Evolutionary conservation across 805 yeast genomes (phyloP).

Genomic region (Zygosaccharomyces gambellarensis): DNA sequence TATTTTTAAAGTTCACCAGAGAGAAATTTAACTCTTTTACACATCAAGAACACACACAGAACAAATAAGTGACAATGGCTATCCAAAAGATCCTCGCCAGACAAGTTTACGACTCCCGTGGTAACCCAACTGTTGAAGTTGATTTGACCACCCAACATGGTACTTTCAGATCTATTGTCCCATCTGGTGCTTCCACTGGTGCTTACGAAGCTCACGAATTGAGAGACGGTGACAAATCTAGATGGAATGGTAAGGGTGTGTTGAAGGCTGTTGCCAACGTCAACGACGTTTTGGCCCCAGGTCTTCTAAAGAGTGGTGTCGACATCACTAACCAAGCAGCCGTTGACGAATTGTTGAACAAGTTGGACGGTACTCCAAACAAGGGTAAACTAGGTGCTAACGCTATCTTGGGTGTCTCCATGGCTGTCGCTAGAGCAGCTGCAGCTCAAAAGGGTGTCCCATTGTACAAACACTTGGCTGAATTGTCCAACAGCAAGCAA

Average conservation of each 20-base stretch:
- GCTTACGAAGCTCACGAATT: slow-evolving; percentile 96
- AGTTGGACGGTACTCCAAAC: slow-evolving; percentile 95
- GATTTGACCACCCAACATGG: slow-evolving; percentile 92
- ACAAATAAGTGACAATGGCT: slow-evolving; percentile 49
- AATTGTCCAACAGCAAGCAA: slow-evolving; percentile 61
- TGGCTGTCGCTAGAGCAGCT: slow-evolving; percentile 96
- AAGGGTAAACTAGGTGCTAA: slow-evolving; percentile 97
- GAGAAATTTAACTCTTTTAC: background rate
- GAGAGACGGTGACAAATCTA: slow-evolving; percentile 96
- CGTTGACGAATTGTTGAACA: slow-evolving; percentile 77
- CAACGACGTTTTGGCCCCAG: slow-evolving; percentile 92
- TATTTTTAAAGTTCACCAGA: slow-evolving; percentile 3
- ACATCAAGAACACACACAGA: slow-evolving; percentile 7
- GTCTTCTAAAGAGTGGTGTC: slow-evolving; percentile 70
- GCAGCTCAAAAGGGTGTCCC: slow-evolving; percentile 95
- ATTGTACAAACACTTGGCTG: slow-evolving; percentile 86
- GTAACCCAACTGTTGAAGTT: slow-evolving; percentile 99
- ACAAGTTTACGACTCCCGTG: slow-evolving; percentile 98
- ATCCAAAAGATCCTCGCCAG: slow-evolving; percentile 86
- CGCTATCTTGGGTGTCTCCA: slow-evolving; percentile 96
- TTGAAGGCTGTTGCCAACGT: slow-evolving; percentile 94
- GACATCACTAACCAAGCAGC: slow-evolving; percentile 84
- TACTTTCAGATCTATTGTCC: slow-evolving; percentile 93
- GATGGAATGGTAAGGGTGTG: slow-evolving; percentile 99
- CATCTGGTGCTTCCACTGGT: slow-evolving; percentile 99